A percentile compares a stretch with the other conserved stretches of the same genome.
Conservation (phyloP, 2,329 filamentous ascomycete species). For the Cladosporium sphaerospermum region DNA sequence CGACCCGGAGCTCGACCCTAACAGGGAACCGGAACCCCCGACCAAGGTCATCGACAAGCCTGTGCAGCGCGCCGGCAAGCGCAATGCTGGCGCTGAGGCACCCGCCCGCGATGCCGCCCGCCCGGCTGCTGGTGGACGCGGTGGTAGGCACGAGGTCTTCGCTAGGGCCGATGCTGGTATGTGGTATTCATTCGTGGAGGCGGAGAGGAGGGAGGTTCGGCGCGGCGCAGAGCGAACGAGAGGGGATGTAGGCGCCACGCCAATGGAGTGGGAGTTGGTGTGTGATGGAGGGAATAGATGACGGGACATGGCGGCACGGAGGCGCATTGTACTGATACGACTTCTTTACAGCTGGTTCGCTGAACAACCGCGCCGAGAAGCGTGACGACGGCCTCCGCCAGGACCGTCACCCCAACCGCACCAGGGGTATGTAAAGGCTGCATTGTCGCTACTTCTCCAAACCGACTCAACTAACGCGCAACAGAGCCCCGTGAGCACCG, state of each 20-base stretch:
- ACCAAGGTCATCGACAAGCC: slow-evolving; percentile 87
- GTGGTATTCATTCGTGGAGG: slow-evolving; percentile 32
- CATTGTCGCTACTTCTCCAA: neutral
- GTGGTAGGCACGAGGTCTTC: slow-evolving; percentile 48
- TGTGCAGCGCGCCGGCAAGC: slow-evolving; percentile 70
- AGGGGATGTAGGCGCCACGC: neutral
- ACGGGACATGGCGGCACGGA: neutral
- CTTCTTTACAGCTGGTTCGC: slow-evolving; percentile 54
- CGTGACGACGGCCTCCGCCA: slow-evolving; percentile 60
- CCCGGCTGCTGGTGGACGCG: slow-evolving; percentile 40
- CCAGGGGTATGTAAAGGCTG: slow-evolving; percentile 28
- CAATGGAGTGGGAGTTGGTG: neutral
- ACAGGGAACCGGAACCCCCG: slow-evolving; percentile 69
- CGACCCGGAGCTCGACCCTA: slow-evolving; percentile 64
- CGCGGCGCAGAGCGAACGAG: neutral
- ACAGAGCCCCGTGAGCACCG: slow-evolving; percentile 29
- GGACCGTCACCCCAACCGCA: slow-evolving; percentile 38
- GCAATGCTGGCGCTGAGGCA: slow-evolving; percentile 72
- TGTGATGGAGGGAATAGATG: neutral
- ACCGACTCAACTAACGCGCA: neutral
- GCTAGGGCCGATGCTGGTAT: slow-evolving; percentile 82
- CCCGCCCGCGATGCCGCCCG: slow-evolving; percentile 38
- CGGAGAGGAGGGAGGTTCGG: neutral
- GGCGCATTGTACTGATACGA: slow-evolving; percentile 10
- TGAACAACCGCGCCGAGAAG: slow-evolving; percentile 74